Conservation (phyloP, 768 basidiomycete genomes). For the Trametes cubensis region DNA sequence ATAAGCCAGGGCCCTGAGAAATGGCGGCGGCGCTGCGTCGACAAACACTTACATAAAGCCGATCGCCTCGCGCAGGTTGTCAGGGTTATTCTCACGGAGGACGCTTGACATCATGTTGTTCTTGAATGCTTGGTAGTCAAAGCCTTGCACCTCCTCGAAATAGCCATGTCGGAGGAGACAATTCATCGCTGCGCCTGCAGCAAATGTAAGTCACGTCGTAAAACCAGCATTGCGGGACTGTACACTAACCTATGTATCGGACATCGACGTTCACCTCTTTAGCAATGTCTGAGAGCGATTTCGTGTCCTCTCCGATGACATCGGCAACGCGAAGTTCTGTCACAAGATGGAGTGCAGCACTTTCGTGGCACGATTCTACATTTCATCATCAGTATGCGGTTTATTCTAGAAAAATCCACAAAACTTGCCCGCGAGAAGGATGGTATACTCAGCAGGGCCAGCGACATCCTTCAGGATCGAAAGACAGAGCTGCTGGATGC, state of each 20-base stretch:
- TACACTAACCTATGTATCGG: constrained; percentile 8
- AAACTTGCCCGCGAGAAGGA: constrained; percentile 13
- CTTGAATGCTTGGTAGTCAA: constrained; percentile 13
- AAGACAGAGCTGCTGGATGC: constrained; percentile 3
- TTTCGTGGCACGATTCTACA: constrained; percentile 19
- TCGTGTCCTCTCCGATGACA: constrained; percentile 11
- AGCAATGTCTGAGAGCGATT: constrained; percentile 6
- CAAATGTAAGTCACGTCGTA: too few species aligned
- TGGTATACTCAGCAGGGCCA: constrained; percentile 19
- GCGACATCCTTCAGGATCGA: background rate
- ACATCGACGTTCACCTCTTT: background rate
- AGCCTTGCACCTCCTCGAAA: constrained; percentile 16
- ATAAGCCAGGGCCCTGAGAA: too few species aligned
- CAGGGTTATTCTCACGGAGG: background rate
- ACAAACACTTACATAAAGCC: constrained; percentile 19
- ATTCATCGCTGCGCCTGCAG: constrained; percentile 16
- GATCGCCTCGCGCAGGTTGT: constrained; percentile 11
- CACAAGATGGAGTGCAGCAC: constrained; percentile 14
- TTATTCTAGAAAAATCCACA: background rate
- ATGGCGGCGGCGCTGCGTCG: too few species aligned
- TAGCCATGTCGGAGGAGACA: constrained; percentile 14
- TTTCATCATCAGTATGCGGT: background rate
- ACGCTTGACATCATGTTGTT: constrained; percentile 23
- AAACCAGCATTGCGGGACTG: too few species aligned
- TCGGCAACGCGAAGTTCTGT: constrained; percentile 12